These are phyloP conservation scores for Trichoderma polysporum DNA, from an alignment of 2,329 filamentous ascomycete genomes.

Conservation along the genomic window DNA sequence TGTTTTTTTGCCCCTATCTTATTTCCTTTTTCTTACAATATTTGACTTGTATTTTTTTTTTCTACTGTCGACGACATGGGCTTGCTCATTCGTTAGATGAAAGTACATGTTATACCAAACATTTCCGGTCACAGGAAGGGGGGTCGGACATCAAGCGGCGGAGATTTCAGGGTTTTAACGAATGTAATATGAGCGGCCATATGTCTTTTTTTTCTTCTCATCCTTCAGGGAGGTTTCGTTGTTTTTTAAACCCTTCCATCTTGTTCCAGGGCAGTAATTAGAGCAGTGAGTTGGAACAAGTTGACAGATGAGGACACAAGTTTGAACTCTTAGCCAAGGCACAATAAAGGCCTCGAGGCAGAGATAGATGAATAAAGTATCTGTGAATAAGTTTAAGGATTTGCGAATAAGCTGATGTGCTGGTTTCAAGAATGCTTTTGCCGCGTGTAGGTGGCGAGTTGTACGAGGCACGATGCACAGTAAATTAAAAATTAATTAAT, in stretches of 20 bases:
- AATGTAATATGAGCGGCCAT: conserved; percentile 19
- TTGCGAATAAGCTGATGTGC: not conserved
- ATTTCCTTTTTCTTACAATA: not conserved
- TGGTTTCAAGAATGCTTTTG: not conserved
- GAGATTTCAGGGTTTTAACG: not conserved
- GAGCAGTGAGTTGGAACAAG: conserved; percentile 3
- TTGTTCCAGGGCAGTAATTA: conserved; percentile 12
- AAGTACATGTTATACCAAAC: conserved; percentile 11
- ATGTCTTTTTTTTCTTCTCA: not conserved
- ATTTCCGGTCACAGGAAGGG: not conserved
- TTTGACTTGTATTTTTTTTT: conserved; percentile 10
- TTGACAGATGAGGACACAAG: not conserved
- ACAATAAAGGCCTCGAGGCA: not conserved
- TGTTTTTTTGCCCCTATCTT: not conserved
- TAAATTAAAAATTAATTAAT: not conserved
- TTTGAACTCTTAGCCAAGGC: not conserved
- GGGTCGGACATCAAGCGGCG: not conserved
- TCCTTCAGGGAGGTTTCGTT: not conserved
- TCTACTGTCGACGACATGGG: not conserved
- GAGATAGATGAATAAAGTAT: conserved; percentile 12
- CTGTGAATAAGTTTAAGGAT: not conserved
- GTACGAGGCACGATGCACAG: not conserved
- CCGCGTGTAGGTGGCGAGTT: not conserved
- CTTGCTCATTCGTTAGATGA: conserved; percentile 1
- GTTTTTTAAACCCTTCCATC: not conserved